These are phyloP conservation scores for Candida dendrica DNA, from an alignment of 805 yeast genomes.

Conservation along the genomic window DNA sequence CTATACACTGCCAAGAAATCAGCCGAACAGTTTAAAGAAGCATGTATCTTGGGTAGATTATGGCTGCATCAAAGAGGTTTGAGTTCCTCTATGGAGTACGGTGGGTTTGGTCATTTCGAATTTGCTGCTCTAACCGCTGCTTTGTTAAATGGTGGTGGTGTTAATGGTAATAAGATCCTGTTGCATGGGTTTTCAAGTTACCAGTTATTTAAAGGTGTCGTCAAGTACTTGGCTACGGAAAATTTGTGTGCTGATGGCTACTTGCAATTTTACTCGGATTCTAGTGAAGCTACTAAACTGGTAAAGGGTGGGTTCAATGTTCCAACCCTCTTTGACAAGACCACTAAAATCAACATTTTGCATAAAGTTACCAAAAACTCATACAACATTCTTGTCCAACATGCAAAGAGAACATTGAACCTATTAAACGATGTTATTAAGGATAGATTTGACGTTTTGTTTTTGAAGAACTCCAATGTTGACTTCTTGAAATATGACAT, in stretches of 20 bases:
- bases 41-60: constrained; percentile 76
- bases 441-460: constrained; percentile 77
- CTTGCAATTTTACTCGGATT: constrained; percentile 53
- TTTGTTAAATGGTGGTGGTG: constrained; percentile 76
- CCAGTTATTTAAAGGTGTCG: constrained; percentile 85
- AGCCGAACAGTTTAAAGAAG: constrained; percentile 79
- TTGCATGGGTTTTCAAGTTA: constrained; percentile 87
- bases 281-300: constrained; percentile 27
- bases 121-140: constrained; percentile 78
- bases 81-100: constrained; percentile 49
- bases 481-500: constrained; percentile 62
- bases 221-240: constrained; percentile 74
- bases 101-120: constrained; percentile 93
- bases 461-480: constrained; percentile 52
- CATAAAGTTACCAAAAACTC: constrained; percentile 75
- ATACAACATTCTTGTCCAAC: constrained; percentile 51
- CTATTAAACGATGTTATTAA: constrained; percentile 71
- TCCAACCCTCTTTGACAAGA: constrained; percentile 72
- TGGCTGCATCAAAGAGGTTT: constrained; percentile 91
- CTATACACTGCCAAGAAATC: constrained; percentile 69
- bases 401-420: constrained; percentile 61
- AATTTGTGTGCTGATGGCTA: constrained; percentile 61
- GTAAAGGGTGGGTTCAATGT: constrained; percentile 57
- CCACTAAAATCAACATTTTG: constrained; percentile 68
- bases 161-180: constrained; percentile 65